These are phyloP conservation scores for Boletus pseudo-olivaceus DNA, from an alignment of 768 basidiomycete species.

Conservation along the genomic window DNA sequence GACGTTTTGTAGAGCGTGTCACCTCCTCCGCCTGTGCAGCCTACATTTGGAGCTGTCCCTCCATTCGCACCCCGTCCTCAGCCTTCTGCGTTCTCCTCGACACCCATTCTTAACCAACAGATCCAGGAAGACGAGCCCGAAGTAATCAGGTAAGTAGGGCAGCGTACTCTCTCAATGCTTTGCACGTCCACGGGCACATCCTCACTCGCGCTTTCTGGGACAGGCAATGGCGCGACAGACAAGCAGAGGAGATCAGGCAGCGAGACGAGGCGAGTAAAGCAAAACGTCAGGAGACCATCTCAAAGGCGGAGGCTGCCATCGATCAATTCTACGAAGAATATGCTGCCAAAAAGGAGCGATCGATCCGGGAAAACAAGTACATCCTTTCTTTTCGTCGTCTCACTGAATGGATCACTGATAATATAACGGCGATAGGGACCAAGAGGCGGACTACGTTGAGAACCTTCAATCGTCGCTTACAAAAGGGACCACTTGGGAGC, in stretches of 20 bases:
- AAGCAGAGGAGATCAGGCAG: slow-evolving; percentile 74
- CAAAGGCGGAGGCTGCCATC: slow-evolving; percentile 80
- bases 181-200: background rate
- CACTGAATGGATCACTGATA: background rate
- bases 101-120: slow-evolving; percentile 67
- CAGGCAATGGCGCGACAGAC: slow-evolving; percentile 86
- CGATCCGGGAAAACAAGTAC: slow-evolving; percentile 94
- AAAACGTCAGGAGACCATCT: slow-evolving; percentile 78
- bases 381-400: background rate
- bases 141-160: slow-evolving; percentile 64
- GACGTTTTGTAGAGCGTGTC: slow-evolving; percentile 31
- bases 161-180: too few relatives aligned
- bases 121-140: slow-evolving; percentile 80
- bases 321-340: slow-evolving; percentile 92
- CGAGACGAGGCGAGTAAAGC: slow-evolving; percentile 79
- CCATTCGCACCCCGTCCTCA: slow-evolving; percentile 80
- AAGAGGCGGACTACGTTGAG: slow-evolving; percentile 77
- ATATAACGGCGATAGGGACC: slow-evolving; percentile 54
- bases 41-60: slow-evolving; percentile 45
- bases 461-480: slow-evolving; percentile 73
- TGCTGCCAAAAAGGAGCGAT: slow-evolving; percentile 81
- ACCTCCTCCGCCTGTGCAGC: slow-evolving; percentile 26
- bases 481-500: slow-evolving; percentile 92
- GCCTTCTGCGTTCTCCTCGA: slow-evolving; percentile 63
- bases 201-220: background rate